phyloP scores from a whole-genome alignment of 1,284 basidiomycete species.

The Apiotrichum domesticum region DNA sequence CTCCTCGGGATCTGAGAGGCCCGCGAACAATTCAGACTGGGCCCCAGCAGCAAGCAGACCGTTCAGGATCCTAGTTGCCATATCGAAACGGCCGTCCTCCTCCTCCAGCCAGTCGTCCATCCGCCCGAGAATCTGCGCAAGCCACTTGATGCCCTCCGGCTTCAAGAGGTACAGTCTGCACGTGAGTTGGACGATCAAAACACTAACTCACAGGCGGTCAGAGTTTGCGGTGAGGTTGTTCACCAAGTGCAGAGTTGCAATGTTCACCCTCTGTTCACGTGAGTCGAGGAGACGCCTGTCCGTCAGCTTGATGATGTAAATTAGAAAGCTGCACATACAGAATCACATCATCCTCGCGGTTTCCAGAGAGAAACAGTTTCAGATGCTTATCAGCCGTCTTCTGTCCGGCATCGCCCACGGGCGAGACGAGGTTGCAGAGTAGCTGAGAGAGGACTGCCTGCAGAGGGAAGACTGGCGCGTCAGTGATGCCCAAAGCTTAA shows the following conservation, averaged over 20 bases:
- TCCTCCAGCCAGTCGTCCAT: slow-evolving; percentile 62
- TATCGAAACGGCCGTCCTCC: slow-evolving; percentile 61
- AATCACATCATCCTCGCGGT: slow-evolving; percentile 53
- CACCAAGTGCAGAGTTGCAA: slow-evolving; percentile 63
- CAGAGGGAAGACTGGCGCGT: slow-evolving; percentile 27
- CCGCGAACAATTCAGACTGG: slow-evolving; percentile 17
- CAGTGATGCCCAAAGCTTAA: neutral
- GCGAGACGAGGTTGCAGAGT: slow-evolving; percentile 42
- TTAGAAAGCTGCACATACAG: slow-evolving; percentile 53
- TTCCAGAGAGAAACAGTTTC: slow-evolving; percentile 29
- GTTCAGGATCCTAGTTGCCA: slow-evolving; percentile 57
- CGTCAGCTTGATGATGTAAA: neutral
- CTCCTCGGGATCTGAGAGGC: slow-evolving; percentile 51
- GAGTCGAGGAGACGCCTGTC: slow-evolving; percentile 65
- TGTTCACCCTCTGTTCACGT: slow-evolving; percentile 57
- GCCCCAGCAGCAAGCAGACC: slow-evolving; percentile 45
- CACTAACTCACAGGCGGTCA: slow-evolving; percentile 54
- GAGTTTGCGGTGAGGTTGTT: slow-evolving; percentile 62
- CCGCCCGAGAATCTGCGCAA: slow-evolving; percentile 50
- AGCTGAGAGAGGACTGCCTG: slow-evolving; percentile 36
- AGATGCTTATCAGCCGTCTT: slow-evolving; percentile 20
- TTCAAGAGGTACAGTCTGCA: slow-evolving; percentile 9
- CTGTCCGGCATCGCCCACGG: slow-evolving; percentile 15
- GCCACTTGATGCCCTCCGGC: slow-evolving; percentile 24
- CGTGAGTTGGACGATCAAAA: neutral